phyloP scores from a whole-genome alignment of 768 basidiomycete genomes.

The Mycena vulgaris region DNA sequence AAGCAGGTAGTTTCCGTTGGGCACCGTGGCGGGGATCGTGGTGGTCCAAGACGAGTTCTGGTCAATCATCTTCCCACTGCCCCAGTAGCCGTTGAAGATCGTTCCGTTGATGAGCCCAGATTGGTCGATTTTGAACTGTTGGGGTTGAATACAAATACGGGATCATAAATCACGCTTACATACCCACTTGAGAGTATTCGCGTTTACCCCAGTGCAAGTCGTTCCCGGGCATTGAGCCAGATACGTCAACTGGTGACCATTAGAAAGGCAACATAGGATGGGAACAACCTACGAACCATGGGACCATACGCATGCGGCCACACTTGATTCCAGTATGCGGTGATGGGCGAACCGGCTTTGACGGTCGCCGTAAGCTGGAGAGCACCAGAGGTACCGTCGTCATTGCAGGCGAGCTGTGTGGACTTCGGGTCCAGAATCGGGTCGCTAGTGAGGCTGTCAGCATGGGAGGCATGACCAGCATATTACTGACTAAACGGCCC shows the following conservation, averaged over 20 bases:
- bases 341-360: slow-evolving; percentile 58
- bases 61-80: slow-evolving; percentile 59
- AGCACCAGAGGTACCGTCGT: slow-evolving; percentile 57
- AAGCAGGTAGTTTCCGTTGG: slow-evolving; percentile 62
- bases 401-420: slow-evolving; percentile 59
- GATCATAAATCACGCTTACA: slow-evolving; percentile 13
- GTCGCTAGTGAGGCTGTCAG: slow-evolving; percentile 45
- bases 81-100: slow-evolving; percentile 58
- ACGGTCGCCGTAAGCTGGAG: slow-evolving; percentile 60
- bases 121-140: slow-evolving; percentile 64
- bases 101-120: slow-evolving; percentile 62
- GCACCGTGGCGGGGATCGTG: slow-evolving; percentile 60
- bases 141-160: neutral
- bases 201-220: slow-evolving; percentile 58
- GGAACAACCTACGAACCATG: slow-evolving; percentile 56
- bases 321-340: slow-evolving; percentile 61
- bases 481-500: slow-evolving; percentile 57
- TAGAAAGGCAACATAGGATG: too few relatives aligned
- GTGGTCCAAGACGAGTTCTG: slow-evolving; percentile 64
- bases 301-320: slow-evolving; percentile 64
- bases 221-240: slow-evolving; percentile 62
- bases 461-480: neutral
- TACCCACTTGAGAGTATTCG: slow-evolving; percentile 60
- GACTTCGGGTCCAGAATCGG: slow-evolving; percentile 57
- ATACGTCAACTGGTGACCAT: slow-evolving; percentile 64